Conservation (phyloP, 164 flowering plant genomes). For the Magnolia officinalis region DNA sequence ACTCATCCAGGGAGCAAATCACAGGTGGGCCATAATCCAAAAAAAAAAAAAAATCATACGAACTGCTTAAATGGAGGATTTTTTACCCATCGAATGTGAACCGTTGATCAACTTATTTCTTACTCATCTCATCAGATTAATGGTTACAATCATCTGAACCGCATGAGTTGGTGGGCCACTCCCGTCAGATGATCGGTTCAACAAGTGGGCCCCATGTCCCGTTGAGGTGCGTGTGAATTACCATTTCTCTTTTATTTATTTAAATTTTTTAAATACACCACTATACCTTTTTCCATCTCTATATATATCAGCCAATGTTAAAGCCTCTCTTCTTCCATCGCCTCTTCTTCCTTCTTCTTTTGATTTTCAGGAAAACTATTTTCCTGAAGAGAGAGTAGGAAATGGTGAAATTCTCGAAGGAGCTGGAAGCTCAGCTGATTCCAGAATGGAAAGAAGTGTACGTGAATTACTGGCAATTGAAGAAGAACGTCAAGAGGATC, state of each 20-base stretch:
- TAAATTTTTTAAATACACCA: not conserved
- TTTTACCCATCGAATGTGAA: no score
- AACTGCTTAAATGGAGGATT: no score
- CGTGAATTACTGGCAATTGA: slow-evolving; percentile 80
- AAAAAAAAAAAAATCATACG: no score
- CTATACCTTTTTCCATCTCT: not conserved
- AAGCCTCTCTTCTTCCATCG: not conserved
- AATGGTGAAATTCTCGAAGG: slow-evolving; percentile 96
- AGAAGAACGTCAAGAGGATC: slow-evolving; percentile 70
- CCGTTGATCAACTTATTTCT: no score
- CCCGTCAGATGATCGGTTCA: not conserved
- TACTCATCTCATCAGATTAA: no score
- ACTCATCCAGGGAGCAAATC: no score
- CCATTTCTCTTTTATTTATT: no score
- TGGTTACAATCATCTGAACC: not conserved
- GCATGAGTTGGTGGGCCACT: not conserved
- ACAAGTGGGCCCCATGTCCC: no score
- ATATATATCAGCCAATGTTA: not conserved
- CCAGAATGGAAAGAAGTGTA: slow-evolving; percentile 94
- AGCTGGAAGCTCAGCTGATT: slow-evolving; percentile 89
- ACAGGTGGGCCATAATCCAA: no score
- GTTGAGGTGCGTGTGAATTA: no score
- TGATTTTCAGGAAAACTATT: not conserved
- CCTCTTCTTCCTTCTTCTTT: not conserved
- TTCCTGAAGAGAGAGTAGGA: not conserved